Base-by-base conservation (phyloP, 768 basidiomycete species). In the Tylopilus plumbeoviolaceoides region DNA sequence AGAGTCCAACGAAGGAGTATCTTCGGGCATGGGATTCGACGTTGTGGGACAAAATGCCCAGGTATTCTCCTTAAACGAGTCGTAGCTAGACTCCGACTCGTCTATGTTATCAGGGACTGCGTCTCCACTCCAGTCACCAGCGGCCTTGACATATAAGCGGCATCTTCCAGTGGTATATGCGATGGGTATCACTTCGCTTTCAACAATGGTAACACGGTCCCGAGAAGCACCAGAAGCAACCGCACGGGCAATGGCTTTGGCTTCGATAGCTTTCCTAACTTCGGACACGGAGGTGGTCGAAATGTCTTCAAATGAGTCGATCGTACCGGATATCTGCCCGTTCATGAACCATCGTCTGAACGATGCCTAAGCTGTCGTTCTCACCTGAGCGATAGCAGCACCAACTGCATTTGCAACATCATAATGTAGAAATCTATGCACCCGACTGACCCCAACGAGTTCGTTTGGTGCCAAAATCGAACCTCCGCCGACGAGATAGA, bases 381-480 rank as follows among this genome's bases (percentile, higher is more conserved):
- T 56, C 23, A 30, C 28, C 28, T 30, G 28, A 30, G 28, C 28
- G 28, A 30, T 30, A 30, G 28, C 28, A 8, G 28, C 80, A 6
- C 83, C 83, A 3, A 84, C 78, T 7, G 84, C 83, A 50, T 85
- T 83, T 10, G 84, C 84, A 31, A 83, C 80, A 43, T 78, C 76
- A 56, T 73, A 75, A 64, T 73, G 75, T 0, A 77, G 77, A 28
- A 78, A 78, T 15, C 75, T 70, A 50, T 79, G 71, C n/a, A 83
- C 73, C 50, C 72, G 72, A 30, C 83, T 73, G 10, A 85, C 73
- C 28, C 85, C 85, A 30, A 63, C 68, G 0, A 87, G 72, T 10
- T 66, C 47, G 9, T 73, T 65, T 0, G 85, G 83, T 10, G 78
- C 73, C 33, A 87, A 72, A 58, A 85, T 79, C 0, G 81, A 78